Percentiles rank a stretch among this genome's conserved stretches.
Conservation (phyloP, 805 yeast genomes). For the Saturnispora halmiae region DNA sequence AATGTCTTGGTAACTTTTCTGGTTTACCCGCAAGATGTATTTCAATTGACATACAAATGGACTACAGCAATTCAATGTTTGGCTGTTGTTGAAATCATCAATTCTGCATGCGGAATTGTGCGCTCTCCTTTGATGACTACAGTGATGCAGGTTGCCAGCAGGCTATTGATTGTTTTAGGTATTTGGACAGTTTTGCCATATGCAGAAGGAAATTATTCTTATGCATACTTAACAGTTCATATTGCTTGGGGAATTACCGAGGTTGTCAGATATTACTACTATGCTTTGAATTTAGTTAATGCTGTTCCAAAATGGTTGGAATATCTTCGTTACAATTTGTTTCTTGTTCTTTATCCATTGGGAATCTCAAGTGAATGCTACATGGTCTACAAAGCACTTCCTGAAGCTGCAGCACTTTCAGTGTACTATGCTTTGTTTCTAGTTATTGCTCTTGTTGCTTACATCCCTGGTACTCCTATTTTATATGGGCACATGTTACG, state of each 20-base stretch:
- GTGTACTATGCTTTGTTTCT: constrained; percentile 45
- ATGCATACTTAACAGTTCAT: constrained; percentile 59
- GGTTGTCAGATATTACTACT: constrained; percentile 78
- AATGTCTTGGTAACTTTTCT: constrained; percentile 20
- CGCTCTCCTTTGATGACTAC: constrained; percentile 82
- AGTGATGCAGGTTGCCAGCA: constrained; percentile 75
- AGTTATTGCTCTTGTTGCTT: constrained; percentile 49
- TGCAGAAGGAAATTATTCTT: constrained; percentile 50
- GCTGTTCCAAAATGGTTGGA: constrained; percentile 54
- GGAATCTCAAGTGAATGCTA: constrained; percentile 84
- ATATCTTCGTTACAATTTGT: constrained; percentile 74
- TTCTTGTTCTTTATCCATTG: constrained; percentile 75
- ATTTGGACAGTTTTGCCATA: constrained; percentile 67
- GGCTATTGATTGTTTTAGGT: constrained; percentile 77
- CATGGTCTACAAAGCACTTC: constrained; percentile 61
- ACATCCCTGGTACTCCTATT: constrained; percentile 81
- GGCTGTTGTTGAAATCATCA: constrained; percentile 74
- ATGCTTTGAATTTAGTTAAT: constrained; percentile 56
- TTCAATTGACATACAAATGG: constrained; percentile 46
- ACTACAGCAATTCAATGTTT: constrained; percentile 64
- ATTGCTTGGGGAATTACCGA: constrained; percentile 95
- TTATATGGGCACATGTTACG: constrained; percentile 80
- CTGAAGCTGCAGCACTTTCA: constrained; percentile 38
- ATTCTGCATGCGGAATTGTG: constrained; percentile 71
- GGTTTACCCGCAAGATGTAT: constrained; percentile 50